phyloP scores from a whole-genome alignment of 352 stramenopile species.

The Pythium brassicae region DNA sequence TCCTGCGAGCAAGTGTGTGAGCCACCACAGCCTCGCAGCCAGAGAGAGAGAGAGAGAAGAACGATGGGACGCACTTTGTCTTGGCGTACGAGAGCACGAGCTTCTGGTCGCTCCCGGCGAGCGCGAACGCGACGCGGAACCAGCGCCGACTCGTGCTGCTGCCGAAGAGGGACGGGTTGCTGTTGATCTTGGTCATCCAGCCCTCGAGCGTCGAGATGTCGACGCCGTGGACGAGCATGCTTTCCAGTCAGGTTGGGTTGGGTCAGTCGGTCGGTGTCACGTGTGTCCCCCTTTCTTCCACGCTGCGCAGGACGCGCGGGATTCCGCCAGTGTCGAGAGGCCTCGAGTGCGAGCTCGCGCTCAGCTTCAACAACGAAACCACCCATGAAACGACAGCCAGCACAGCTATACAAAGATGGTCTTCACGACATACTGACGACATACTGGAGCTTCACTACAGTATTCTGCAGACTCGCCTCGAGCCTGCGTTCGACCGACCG shows the following conservation, averaged over 20 bases:
- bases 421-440: no score
- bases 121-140: conserved; percentile 70
- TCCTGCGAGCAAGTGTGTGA: conserved; percentile 19
- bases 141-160: conserved; percentile 71
- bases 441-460: no score
- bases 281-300: no score
- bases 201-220: conserved; percentile 81
- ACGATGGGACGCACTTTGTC: conserved; percentile 49
- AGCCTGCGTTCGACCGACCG: no score
- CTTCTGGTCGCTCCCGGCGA: conserved; percentile 36
- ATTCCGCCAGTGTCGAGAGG: no score
- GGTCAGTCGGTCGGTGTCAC: no score
- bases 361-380: not conserved
- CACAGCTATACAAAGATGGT: no score
- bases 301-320: no score
- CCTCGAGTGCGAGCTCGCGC: no score
- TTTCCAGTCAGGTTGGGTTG: no score
- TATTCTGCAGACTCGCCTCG: no score
- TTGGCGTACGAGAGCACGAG: conserved; percentile 81
- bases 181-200: conserved; percentile 88
- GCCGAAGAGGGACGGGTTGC: conserved; percentile 74
- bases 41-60: not conserved
- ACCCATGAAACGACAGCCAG: not conserved
- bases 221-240: conserved; percentile 61
- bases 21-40: not conserved